These are phyloP conservation scores for Phialophora verrucosa DNA, from an alignment of 2,329 filamentous ascomycete species.

Conservation along the genomic window DNA sequence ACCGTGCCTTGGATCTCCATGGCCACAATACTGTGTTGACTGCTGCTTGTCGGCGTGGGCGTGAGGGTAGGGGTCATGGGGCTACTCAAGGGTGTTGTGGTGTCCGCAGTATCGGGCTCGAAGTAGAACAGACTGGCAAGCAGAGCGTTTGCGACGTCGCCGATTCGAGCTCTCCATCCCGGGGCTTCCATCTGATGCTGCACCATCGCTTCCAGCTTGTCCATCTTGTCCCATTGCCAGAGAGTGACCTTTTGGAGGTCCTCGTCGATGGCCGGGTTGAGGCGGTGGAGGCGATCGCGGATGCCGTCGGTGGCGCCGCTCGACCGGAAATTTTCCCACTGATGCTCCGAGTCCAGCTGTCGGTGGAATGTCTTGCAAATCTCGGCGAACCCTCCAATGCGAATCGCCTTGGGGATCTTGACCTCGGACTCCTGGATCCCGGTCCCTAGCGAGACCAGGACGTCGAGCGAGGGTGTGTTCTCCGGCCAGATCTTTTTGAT, in stretches of 20 bases:
- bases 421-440: conserved; percentile 21
- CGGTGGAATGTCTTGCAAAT: conserved; percentile 17
- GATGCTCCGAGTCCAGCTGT: conserved; percentile 14
- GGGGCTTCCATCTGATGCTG: conserved; percentile 11
- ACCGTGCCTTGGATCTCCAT: conserved; percentile 10
- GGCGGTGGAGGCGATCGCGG: conserved; percentile 16
- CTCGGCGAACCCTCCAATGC: conserved; percentile 20
- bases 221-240: conserved; percentile 20
- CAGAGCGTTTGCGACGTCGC: conserved; percentile 1
- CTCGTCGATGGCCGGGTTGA: conserved; percentile 17
- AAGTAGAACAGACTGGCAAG: conserved; percentile 23
- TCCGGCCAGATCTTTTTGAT: conserved; percentile 20
- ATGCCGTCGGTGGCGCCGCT: conserved; percentile 9
- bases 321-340: conserved; percentile 15
- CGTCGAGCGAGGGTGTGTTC: conserved; percentile 8
- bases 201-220: conserved; percentile 16
- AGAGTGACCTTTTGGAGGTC: conserved; percentile 18
- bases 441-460: conserved; percentile 16
- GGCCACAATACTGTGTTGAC: not conserved
- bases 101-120: not conserved
- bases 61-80: not conserved
- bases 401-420: conserved; percentile 17
- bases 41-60: not conserved
- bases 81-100: not conserved
- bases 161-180: conserved; percentile 2